Evolutionary conservation across 805 yeast genomes (phyloP), one percentile per base, ranked within the genome.

Genomic region (Lachancea lanzarotensis): DNA sequence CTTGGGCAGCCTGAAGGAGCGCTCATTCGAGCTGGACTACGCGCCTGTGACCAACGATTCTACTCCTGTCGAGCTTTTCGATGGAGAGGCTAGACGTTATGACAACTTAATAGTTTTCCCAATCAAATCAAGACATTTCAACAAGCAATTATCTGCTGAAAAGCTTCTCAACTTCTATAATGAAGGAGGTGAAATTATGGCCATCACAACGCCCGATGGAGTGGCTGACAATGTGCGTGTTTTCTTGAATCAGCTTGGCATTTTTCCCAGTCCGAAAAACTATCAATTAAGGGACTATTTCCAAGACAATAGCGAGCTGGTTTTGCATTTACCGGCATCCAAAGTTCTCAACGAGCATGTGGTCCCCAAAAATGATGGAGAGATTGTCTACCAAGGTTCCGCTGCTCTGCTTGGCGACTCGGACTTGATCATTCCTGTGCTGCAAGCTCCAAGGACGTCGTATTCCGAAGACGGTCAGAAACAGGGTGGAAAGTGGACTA

Each of bases 241-340:
- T 2, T 82, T 84, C 55, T 74, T 87, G 52, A 78, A 80, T 56
- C 88, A 90, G 60, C 66, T 90, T 52, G 98, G 96, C 27, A 81
- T 93, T 42, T 77, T 72, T 56, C 85, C 96, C 46, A 76, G 93
- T 40, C 95, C 96, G 47, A 84, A 79, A 59, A 82, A 79, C 41
- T 80, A 77, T 61, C 63, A 69, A 43, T 67, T 83, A 36, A 62
- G 73, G 7, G 95, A 89, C 63, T 82, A 84, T 62, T 87, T 87
- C 67, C 59, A 63, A 46, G 53, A 56, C 22, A 39, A 44, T 13
- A 35, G 49, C 38, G 43, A 40, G 18, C 32, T 27, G 7, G 12
- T 37, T 7, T 47, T 65, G 25, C 48, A 47, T 7, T 31, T 52
- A 1, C 45, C 65, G 8, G 50, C 38, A 5, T 26, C 45, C 5